phyloP scores from a whole-genome alignment of 83 land plant genomes.

The Isoetes engelmannii region DNA sequence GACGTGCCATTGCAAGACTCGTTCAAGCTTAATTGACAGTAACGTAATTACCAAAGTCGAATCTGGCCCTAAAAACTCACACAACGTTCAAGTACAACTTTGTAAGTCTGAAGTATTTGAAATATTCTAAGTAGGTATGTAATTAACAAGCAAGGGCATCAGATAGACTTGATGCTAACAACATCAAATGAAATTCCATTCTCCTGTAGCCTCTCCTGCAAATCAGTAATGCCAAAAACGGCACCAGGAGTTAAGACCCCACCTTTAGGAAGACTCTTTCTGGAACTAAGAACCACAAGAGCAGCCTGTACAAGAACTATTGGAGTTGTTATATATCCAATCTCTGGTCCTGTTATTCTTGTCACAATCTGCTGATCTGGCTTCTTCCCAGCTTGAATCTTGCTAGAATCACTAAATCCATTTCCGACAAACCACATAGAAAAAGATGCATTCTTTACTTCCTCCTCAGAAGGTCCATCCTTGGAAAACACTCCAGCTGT shows the following conservation, averaged over 20 bases:
- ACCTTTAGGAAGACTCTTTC: constrained; percentile 68
- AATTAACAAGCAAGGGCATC: too few relatives aligned
- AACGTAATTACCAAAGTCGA: too few relatives aligned
- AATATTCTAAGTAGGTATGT: too few relatives aligned
- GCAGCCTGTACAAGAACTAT: constrained; percentile 82
- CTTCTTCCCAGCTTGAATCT: constrained; percentile 13
- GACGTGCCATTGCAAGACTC: too few relatives aligned
- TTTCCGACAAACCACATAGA: constrained; percentile 81
- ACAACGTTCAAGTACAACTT: too few relatives aligned
- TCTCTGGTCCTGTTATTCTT: constrained; percentile 82
- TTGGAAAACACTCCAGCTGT: constrained; percentile 59
- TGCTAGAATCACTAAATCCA: constrained; percentile 59
- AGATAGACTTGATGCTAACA: constrained; percentile 20
- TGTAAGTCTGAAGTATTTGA: too few relatives aligned
- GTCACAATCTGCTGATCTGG: constrained; percentile 72
- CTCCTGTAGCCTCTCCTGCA: constrained; percentile 59
- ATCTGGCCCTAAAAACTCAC: too few relatives aligned
- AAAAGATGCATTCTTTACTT: constrained; percentile 64
- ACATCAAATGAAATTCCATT: constrained; percentile 82
- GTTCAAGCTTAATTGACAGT: too few relatives aligned
- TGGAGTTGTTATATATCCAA: constrained; percentile 87
- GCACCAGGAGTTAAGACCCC: constrained; percentile 81
- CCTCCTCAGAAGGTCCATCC: constrained; percentile 80
- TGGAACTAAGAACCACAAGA: constrained; percentile 50
- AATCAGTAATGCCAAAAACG: constrained; percentile 81